Evolutionary conservation across 2,329 filamentous ascomycete genomes (phyloP).

Genomic region (Decorospora gaudefroyi): DNA sequence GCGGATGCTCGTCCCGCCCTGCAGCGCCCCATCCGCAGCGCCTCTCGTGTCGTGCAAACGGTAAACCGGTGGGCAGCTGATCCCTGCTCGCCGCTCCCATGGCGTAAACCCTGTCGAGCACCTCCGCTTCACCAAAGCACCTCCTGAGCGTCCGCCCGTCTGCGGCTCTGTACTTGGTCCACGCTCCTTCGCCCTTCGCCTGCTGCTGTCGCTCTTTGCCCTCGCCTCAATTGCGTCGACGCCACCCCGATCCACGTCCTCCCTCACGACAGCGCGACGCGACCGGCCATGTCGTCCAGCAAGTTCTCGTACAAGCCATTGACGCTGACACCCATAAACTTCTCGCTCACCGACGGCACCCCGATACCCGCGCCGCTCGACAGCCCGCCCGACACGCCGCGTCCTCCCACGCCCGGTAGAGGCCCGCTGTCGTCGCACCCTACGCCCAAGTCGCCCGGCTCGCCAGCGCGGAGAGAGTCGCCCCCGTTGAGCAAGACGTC

Average conservation of each 20-base stretch:
- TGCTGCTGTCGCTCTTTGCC: conserved; percentile 23
- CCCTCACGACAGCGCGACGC: conserved; percentile 12
- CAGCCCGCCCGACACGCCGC: conserved; percentile 47
- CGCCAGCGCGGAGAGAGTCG: conserved; percentile 28
- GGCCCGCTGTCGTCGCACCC: conserved; percentile 51
- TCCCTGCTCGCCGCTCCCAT: conserved; percentile 17
- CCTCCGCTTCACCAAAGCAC: conserved; percentile 28
- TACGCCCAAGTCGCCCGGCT: conserved; percentile 41
- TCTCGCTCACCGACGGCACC: conserved; percentile 51
- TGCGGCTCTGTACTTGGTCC: conserved; percentile 21
- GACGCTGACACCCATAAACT: conserved; percentile 47
- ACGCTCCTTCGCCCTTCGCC: conserved; percentile 18
- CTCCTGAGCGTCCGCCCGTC: conserved; percentile 38
- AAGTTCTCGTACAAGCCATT: conserved; percentile 44
- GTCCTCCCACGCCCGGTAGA: conserved; percentile 46
- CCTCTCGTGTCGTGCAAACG: conserved; percentile 24
- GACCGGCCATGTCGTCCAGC: conserved; percentile 32
- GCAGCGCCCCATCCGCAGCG: conserved; percentile 13
- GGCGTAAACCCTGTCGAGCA: conserved; percentile 28
- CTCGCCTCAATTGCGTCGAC: conserved; percentile 23
- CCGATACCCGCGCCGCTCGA: conserved; percentile 49
- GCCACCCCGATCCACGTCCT: conserved; percentile 11
- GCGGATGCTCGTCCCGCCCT: no score
- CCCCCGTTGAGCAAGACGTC: conserved; percentile 27
- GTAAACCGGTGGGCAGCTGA: no score